phyloP scores from a whole-genome alignment of 164 flowering plant genomes.

The Pachysandra terminalis region DNA sequence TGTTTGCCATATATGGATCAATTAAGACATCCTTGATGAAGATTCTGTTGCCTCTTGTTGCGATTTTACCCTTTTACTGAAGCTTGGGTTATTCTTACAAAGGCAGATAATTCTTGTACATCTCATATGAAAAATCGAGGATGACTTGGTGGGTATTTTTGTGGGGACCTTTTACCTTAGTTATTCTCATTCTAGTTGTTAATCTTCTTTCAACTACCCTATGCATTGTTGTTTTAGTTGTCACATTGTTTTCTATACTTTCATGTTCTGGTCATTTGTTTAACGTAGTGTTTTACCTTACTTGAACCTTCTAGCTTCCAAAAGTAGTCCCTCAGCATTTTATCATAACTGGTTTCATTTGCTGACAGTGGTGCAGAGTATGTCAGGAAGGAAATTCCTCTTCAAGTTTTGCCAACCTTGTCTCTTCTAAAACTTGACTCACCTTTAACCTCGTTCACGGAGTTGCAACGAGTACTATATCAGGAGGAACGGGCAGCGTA shows the following conservation, averaged over 20 bases:
- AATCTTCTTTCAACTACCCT: not conserved
- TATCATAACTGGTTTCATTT: constrained; percentile 12
- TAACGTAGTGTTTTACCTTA: not conserved
- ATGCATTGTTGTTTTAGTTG: not conserved
- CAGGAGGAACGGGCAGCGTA: constrained; percentile 95
- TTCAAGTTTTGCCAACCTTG: constrained; percentile 61
- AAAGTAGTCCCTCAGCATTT: not conserved
- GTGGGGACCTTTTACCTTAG: too few species aligned
- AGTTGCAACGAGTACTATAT: constrained; percentile 74
- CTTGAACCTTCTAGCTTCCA: not conserved
- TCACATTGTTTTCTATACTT: not conserved
- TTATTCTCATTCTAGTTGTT: too few species aligned
- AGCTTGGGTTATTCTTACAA: too few species aligned
- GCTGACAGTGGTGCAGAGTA: constrained; percentile 82
- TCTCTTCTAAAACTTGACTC: constrained; percentile 65
- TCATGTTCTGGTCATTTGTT: constrained; percentile 1
- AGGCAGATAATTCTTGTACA: too few species aligned
- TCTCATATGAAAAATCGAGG: too few species aligned
- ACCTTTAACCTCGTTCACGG: constrained; percentile 68
- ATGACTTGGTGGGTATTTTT: too few species aligned
- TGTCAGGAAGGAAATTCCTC: constrained; percentile 86
- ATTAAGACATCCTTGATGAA: too few species aligned
- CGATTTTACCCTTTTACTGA: too few species aligned
- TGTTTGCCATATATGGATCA: too few species aligned
- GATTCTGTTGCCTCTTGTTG: too few species aligned